These are phyloP conservation scores for Pythium periplocum DNA, from an alignment of 352 stramenopile genomes.

Conservation along the genomic window DNA sequence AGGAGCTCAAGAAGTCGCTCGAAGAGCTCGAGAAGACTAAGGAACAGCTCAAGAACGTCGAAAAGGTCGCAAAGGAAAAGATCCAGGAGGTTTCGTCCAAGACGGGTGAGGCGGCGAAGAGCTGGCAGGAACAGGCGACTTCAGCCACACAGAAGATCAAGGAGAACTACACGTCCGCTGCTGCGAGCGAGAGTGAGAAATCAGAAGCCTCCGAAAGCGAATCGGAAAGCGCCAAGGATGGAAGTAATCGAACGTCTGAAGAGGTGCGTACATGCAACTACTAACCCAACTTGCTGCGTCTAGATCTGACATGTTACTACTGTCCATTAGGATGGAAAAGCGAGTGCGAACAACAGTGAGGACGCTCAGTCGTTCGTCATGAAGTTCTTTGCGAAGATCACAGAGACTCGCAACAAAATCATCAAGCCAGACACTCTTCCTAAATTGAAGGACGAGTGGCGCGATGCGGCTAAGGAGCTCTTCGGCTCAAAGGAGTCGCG, in stretches of 20 bases:
- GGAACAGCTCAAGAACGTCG: slow-evolving; percentile 58
- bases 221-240: too few relatives aligned
- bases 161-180: slow-evolving; percentile 25
- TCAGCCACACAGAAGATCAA: slow-evolving; percentile 65
- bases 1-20: slow-evolving; percentile 74
- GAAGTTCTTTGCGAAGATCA: slow-evolving; percentile 47
- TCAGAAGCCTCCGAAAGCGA: too few relatives aligned
- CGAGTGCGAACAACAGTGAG: slow-evolving; percentile 8
- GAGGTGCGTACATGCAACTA: too few relatives aligned
- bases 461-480: slow-evolving; percentile 65
- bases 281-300: not conserved
- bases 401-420: slow-evolving; percentile 53
- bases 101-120: slow-evolving; percentile 58
- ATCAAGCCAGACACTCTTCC: slow-evolving; percentile 37
- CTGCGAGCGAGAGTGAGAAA: too few relatives aligned
- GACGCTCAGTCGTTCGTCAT: slow-evolving; percentile 50
- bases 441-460: slow-evolving; percentile 64
- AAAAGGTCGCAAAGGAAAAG: slow-evolving; percentile 61
- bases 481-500: slow-evolving; percentile 70
- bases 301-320: slow-evolving; percentile 3
- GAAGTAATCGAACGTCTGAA: too few relatives aligned
- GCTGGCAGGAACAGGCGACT: slow-evolving; percentile 42
- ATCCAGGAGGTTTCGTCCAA: slow-evolving; percentile 50
- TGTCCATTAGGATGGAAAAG: slow-evolving; percentile 5
- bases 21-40: slow-evolving; percentile 74